Base-by-base conservation (phyloP, 1,284 basidiomycete genomes). In the Rhizoctonia solani region DNA sequence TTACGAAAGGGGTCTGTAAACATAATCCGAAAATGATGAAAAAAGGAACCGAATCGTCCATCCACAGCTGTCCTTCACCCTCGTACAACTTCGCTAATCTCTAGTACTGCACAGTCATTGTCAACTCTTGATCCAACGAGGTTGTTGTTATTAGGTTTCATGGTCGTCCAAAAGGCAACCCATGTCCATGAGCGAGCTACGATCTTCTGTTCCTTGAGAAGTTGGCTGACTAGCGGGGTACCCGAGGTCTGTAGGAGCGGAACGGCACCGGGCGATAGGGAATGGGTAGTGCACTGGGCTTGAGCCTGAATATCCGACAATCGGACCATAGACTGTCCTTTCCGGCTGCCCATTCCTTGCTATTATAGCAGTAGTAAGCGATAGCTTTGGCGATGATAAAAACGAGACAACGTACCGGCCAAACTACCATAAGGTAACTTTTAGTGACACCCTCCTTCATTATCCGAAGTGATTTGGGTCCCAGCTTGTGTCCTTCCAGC, bases 151-250 rank as follows among this genome's bases (percentile, higher is more conserved):
- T 30, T 46, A 6, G 14, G 25, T 32, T 30, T 47, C 23, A 49
- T 23, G 11, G 32, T 34, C 30, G 56, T 61, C 56, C 56, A 61
- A 49, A 61, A 61, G 34, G 56, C 46, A 27, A 34, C 42, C 56
- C 56, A 61, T 2, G 29, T 32, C 56, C 56, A 61, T 8, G 25
- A 44, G 11, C 23, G 42, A 5, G 56, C 56, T 9, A 32, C 29
- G 13, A 61, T 25, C 19, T 61, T 61, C 27, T 61, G 56, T 13
- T 61, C 56, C n/a, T 44, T 46, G 8, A 61, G 30, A 1, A 49
- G 29, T n/a, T 37, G 44, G 8, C 50, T 61, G 1, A 50, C 30
- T 19, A 61, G 13, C 13, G 21, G 27, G 2, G 46, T 49, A 23
- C 56, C 56, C 1, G 56, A 46, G 6, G 42, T 34, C n/a, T 61